phyloP scores from a whole-genome alignment of 176 grass and related monocot species.

The Raddia distichophylla region DNA sequence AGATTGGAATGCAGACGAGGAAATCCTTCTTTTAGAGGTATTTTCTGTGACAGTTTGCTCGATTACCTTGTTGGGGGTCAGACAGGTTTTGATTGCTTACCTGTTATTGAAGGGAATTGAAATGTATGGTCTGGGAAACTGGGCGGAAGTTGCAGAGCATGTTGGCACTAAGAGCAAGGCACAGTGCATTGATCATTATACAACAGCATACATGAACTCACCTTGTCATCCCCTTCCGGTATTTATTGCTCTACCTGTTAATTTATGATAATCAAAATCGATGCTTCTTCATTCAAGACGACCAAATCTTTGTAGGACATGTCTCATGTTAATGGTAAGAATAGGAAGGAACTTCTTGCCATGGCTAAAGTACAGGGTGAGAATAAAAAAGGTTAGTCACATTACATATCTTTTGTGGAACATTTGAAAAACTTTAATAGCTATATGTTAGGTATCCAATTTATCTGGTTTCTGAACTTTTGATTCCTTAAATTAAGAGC shows the following conservation, averaged over 20 bases:
- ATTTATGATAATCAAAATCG: slow-evolving; percentile 32
- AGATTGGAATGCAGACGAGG: slow-evolving; percentile 99
- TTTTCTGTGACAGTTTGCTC: not conserved
- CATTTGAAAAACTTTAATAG: not conserved
- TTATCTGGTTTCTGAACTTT: not conserved
- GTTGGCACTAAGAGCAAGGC: slow-evolving; percentile 95
- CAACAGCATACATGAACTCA: slow-evolving; percentile 86
- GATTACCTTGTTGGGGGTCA: not conserved
- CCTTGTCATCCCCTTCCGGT: slow-evolving; percentile 99
- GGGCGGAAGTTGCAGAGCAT: slow-evolving; percentile 95
- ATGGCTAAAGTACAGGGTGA: slow-evolving; percentile 99
- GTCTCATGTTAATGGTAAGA: slow-evolving; percentile 98
- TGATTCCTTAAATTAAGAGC: slow-evolving; percentile 8
- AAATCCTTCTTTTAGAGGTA: slow-evolving; percentile 99
- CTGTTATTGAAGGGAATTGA: slow-evolving; percentile 81
- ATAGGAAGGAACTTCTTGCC: slow-evolving; percentile 95
- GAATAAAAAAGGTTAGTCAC: slow-evolving; percentile 80
- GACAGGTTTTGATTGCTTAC: slow-evolving; percentile 29
- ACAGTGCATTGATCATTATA: slow-evolving; percentile 99
- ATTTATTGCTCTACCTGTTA: slow-evolving; percentile 42
- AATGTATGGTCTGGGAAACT: slow-evolving; percentile 99
- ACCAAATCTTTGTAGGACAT: slow-evolving; percentile 67
- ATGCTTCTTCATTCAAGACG: slow-evolving; percentile 36
- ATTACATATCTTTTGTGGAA: slow-evolving; percentile 28
- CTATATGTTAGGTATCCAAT: too few relatives aligned